phyloP scores from a whole-genome alignment of 2,329 filamentous ascomycete genomes.

The Aspergillus latus region DNA sequence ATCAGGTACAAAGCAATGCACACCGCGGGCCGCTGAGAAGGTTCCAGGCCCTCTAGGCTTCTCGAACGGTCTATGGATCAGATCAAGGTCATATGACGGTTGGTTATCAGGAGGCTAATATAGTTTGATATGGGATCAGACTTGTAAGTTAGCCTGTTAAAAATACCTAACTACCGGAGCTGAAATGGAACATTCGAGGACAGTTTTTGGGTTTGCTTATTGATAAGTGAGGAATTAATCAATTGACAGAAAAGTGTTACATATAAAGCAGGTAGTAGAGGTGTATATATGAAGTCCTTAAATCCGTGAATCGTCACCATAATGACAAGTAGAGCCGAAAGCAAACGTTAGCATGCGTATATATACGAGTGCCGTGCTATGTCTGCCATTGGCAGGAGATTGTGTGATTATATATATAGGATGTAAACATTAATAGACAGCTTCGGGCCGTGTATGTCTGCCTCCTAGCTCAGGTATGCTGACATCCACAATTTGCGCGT shows the following conservation, averaged over 20 bases:
- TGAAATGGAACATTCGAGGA: too few relatives aligned
- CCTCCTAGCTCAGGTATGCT: conserved; percentile 34
- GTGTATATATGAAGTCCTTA: conserved; percentile 27
- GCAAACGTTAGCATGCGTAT: neutral
- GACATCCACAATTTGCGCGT: conserved; percentile 39
- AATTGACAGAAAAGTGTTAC: neutral
- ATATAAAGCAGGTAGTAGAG: neutral
- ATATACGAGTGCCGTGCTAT: neutral
- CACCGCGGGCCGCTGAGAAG: too few relatives aligned
- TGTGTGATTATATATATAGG: neutral
- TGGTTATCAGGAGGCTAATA: too few relatives aligned
- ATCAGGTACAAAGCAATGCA: too few relatives aligned
- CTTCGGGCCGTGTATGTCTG: conserved; percentile 22
- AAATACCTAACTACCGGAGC: too few relatives aligned
- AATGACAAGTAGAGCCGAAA: neutral
- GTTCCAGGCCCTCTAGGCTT: too few relatives aligned
- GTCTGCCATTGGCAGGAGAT: neutral
- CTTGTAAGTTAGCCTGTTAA: too few relatives aligned
- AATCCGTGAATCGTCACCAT: conserved; percentile 28
- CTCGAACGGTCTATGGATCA: too few relatives aligned
- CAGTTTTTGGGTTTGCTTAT: too few relatives aligned
- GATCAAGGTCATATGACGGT: neutral
- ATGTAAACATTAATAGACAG: conserved; percentile 5
- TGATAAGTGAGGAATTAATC: too few relatives aligned
- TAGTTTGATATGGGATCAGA: too few relatives aligned